These are phyloP conservation scores for Aspergillus leporis DNA, from an alignment of 495 filamentous ascomycete genomes.

Conservation along the genomic window DNA sequence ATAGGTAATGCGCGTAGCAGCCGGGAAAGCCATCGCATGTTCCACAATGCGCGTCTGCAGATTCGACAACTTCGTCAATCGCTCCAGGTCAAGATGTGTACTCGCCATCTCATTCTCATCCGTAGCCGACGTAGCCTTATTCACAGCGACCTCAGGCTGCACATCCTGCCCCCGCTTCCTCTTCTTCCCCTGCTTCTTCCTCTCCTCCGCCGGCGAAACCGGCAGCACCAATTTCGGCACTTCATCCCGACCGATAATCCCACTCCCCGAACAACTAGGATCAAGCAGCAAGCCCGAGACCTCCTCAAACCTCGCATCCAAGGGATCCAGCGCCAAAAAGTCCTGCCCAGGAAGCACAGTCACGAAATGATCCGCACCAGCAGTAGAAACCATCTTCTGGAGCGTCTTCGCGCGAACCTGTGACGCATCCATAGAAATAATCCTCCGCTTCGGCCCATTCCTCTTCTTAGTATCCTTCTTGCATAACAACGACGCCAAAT, in stretches of 20 bases:
- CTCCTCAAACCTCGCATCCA: conserved; percentile 47
- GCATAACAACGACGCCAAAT: conserved; percentile 73
- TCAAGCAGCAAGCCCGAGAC: conserved; percentile 82
- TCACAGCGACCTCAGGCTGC: conserved; percentile 6
- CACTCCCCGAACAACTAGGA: conserved; percentile 91
- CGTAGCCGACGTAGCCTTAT: conserved; percentile 19
- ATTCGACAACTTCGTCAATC: conserved; percentile 69
- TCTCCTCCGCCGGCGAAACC: conserved; percentile 22
- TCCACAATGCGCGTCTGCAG: conserved; percentile 77
- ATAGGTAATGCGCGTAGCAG: conserved; percentile 78
- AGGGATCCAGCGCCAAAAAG: conserved; percentile 73
- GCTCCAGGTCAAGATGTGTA: conserved; percentile 32
- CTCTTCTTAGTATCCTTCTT: conserved; percentile 23
- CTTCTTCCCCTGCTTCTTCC: conserved; percentile 40
- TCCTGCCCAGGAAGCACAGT: conserved; percentile 70
- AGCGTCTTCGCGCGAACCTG: conserved; percentile 64
- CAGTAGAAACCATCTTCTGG: conserved; percentile 76
- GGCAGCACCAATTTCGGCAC: conserved; percentile 59
- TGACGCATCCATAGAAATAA: conserved; percentile 48
- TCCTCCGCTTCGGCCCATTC: conserved; percentile 28
- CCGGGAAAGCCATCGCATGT: conserved; percentile 81
- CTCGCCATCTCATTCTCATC: conserved; percentile 40
- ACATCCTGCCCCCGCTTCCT: conserved; percentile 36
- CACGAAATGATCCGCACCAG: conserved; percentile 65
- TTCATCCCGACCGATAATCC: conserved; percentile 86